Conservation (phyloP, 1,284 basidiomycete species). For the Apiotrichum gracile region DNA sequence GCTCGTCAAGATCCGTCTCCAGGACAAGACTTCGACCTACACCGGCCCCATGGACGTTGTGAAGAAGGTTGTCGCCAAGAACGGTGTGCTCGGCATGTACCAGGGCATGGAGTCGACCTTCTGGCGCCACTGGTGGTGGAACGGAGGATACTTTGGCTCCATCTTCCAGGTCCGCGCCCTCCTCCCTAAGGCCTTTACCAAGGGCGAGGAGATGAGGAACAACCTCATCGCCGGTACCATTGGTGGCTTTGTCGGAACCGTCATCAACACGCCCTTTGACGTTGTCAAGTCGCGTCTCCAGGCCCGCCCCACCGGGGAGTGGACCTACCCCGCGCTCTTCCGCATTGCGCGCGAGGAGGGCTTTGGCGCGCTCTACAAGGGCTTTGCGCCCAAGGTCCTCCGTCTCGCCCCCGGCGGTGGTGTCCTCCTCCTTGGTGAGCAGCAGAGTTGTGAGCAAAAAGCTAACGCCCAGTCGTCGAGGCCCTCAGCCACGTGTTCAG, state of each 20-base stretch:
- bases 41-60: constrained; percentile 88
- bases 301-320: constrained; percentile 83
- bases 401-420: constrained; percentile 91
- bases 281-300: constrained; percentile 93
- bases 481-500: constrained; percentile 39
- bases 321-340: constrained; percentile 53
- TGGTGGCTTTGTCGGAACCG: constrained; percentile 80
- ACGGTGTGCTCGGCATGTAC: constrained; percentile 66
- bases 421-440: constrained; percentile 63
- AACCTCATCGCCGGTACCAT: constrained; percentile 86
- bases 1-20: constrained; percentile 89
- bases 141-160: constrained; percentile 88
- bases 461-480: constrained; percentile 36
- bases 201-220: constrained; percentile 70
- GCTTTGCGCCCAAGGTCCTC: constrained; percentile 68
- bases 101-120: constrained; percentile 92
- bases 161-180: constrained; percentile 76
- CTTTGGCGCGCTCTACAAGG: constrained; percentile 84
- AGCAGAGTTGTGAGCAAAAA: constrained; percentile 20
- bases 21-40: constrained; percentile 84
- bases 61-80: constrained; percentile 64
- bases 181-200: constrained; percentile 76
- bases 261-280: constrained; percentile 55
- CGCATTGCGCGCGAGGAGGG: constrained; percentile 89
- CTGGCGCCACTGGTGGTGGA: constrained; percentile 85